Base-by-base conservation (phyloP, 2,329 filamentous ascomycete genomes). In the Colletotrichum spinosum region DNA sequence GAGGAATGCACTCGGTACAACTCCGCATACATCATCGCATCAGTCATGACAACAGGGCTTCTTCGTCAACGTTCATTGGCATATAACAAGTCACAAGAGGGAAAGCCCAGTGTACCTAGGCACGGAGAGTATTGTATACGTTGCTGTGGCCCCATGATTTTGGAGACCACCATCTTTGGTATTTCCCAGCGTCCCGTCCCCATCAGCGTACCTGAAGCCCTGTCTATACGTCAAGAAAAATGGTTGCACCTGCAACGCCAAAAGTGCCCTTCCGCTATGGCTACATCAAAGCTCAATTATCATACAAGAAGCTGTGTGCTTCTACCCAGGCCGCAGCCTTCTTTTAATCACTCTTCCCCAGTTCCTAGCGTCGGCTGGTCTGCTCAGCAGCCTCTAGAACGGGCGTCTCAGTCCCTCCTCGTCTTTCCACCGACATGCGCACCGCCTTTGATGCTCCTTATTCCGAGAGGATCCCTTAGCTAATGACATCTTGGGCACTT, bases 401-500 rank as follows among this genome's bases (percentile, higher is more conserved):
- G 48, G 44, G 44, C 44, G 38, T n/a, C 57, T 49, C 46, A 4
- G 25, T 34, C 25, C 46, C 25, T 10, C 33, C 13, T 33, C 25
- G 42, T 34, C 8, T 9, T 34, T 35, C 46, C 46, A 13, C 6
- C 33, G 25, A 25, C 25, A 5, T 25, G 25, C 25, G 25, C 4
- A 25, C 35, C 10, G 46, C 46, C 46, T 34, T 11, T 35, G 12
- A 11, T 35, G 25, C 25, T 25, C 25, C 25, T 49, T 11, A 7
- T 49, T 11, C 17, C 46, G 17, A 10, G 12, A 12, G 44, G n/a
- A 46, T 44, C 8, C 15, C 57, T 57, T 69, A 69, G 54, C 64
- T 77, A 65, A 80, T 77, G 33, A 80, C 74, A 65, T 83, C 72
- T 67, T 80, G 79, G 48, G 78, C 76, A 66, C 73, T 74, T 44